Percentiles rank a stretch among this genome's conserved stretches.
Evolutionary conservation across 306 rosid genomes (phyloP).

Genomic region (Dryas octopetala): DNA sequence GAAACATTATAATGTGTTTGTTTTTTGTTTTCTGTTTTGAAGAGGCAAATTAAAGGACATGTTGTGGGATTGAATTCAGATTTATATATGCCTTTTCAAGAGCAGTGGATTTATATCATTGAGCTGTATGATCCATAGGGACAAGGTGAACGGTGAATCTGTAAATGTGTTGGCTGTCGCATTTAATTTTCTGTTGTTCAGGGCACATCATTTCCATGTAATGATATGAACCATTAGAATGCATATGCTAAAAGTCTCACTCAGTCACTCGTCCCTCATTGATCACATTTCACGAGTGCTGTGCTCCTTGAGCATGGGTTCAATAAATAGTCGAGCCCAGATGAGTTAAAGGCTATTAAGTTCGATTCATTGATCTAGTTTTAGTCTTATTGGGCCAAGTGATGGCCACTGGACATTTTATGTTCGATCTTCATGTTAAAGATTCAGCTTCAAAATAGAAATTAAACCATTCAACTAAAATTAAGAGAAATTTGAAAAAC

Average conservation of each 20-base stretch:
- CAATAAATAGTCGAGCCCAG: constrained; percentile 7
- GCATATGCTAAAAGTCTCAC: not conserved
- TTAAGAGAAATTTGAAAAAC: too few species aligned
- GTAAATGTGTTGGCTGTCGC: not conserved
- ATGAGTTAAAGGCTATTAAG: not conserved
- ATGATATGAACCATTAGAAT: constrained; percentile 7
- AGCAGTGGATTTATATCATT: not conserved
- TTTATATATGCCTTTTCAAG: not conserved
- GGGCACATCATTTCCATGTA: not conserved
- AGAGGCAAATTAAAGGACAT: not conserved
- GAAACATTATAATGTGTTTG: not conserved
- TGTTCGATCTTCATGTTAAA: too few species aligned
- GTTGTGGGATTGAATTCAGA: not conserved
- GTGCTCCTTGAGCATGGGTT: not conserved
- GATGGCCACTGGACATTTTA: too few species aligned
- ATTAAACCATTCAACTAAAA: too few species aligned
- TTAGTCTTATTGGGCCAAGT: too few species aligned
- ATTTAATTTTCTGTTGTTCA: not conserved
- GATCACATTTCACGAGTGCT: constrained; percentile 8
- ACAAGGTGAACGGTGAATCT: not conserved
- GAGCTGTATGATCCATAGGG: not conserved
- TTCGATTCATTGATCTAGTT: too few species aligned
- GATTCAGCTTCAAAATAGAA: too few species aligned
- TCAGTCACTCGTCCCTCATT: constrained; percentile 4
- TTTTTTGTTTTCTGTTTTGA: not conserved